phyloP scores from a whole-genome alignment of 2,329 filamentous ascomycete species.

The Botryotinia narcissicola region DNA sequence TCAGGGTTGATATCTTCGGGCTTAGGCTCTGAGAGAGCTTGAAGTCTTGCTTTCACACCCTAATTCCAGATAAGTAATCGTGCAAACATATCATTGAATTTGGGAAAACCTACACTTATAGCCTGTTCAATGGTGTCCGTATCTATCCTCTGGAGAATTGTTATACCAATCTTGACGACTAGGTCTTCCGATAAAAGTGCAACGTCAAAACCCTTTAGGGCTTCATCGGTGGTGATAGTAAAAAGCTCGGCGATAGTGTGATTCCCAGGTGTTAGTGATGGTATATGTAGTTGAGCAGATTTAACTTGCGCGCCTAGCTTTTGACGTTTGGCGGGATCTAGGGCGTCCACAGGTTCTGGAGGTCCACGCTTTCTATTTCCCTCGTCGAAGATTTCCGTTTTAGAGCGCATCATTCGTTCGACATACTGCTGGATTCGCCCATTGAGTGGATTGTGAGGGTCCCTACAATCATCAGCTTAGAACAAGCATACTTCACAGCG shows the following conservation, averaged over 20 bases:
- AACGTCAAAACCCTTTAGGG: conserved; percentile 77
- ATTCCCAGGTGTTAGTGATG: conserved; percentile 70
- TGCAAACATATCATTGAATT: conserved; percentile 16
- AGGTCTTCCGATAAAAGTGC: conserved; percentile 72
- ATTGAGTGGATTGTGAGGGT: conserved; percentile 73
- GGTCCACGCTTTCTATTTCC: conserved; percentile 72
- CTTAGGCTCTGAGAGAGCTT: conserved; percentile 36
- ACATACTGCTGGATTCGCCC: conserved; percentile 83
- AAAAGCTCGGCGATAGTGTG: conserved; percentile 82
- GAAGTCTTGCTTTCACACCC: conserved; percentile 52
- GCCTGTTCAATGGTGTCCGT: conserved; percentile 67
- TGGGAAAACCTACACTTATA: conserved; percentile 57
- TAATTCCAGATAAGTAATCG: conserved; percentile 29
- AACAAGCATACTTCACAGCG: conserved; percentile 5
- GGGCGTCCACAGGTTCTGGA: conserved; percentile 66
- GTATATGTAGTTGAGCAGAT: conserved; percentile 44
- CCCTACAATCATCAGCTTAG: conserved; percentile 50
- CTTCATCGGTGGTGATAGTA: conserved; percentile 74
- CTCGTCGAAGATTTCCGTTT: conserved; percentile 78
- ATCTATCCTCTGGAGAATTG: conserved; percentile 71
- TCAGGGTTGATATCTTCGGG: conserved; percentile 50
- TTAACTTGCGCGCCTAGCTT: conserved; percentile 56
- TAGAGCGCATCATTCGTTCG: conserved; percentile 75
- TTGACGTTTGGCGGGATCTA: conserved; percentile 79
- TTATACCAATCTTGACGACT: conserved; percentile 77